Evolutionary conservation across 2,329 filamentous ascomycete genomes (phyloP), one percentile per base, ranked within the genome.

Genomic region (Stemphylium lycopersici): DNA sequence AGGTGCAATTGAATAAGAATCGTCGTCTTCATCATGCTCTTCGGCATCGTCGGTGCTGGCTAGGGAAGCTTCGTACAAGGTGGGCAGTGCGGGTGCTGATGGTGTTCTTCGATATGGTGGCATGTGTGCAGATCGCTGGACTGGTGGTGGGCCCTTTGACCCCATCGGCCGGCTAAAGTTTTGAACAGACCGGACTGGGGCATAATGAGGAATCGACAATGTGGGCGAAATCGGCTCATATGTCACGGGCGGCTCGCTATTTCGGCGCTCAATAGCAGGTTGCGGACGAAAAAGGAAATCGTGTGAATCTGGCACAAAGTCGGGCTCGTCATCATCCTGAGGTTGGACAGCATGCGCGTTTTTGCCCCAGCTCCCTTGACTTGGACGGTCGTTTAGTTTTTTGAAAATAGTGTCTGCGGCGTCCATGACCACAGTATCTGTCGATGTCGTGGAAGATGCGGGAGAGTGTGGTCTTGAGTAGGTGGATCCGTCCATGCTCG

Each of bases 11-110:
- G 70, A 73, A 24, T 54, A 43, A 32, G 63, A 44, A 50, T 70
- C 64, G n/a, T 41, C 46, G 15, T 54, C 41, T 2, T 42, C 52
- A 39, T 69, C 64, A 16, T 46, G 22, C 4, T 62, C 38, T 36
- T 63, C 60, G 8, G 51, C 42, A 8, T 60, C 39, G 32, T 69
- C 66, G n/a, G 58, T 65, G 34, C 66, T 68, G 20, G 66, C 60
- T 12, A 70, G 58, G 7, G 69, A 72, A 2, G 59, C 64, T 48
- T 74, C 71, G 50, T 74, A 73, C 4, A 74, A 43, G 8, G 69
- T 73, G 6, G 71, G 69, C 16, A 74, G 49, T 34, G 59, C 59
- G n/a, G 67, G 57, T 11, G 54, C 49, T 24, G 53, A 55, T n/a
- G 53, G 58, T 18, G 45, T 57, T 36, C 55, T 51, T 41, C 55